Evolutionary conservation across 2,329 filamentous ascomycete genomes (phyloP).

Genomic region (Hymenoscyphus albidus): DNA sequence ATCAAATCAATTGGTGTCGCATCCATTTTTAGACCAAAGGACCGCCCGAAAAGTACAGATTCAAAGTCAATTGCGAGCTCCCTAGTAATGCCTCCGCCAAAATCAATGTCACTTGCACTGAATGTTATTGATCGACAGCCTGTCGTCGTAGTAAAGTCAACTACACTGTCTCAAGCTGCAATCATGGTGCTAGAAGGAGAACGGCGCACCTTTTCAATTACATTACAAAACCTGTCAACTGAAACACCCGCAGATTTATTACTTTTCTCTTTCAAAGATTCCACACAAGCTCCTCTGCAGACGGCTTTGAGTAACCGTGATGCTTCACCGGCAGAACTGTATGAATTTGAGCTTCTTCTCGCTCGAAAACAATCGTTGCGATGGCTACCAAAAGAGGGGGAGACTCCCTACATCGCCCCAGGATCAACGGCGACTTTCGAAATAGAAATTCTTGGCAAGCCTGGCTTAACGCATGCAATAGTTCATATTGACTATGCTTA

Average conservation of each 20-base stretch:
- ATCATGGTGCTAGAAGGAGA: constrained; percentile 95
- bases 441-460: constrained; percentile 81
- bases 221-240: constrained; percentile 70
- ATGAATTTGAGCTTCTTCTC: constrained; percentile 80
- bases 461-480: constrained; percentile 72
- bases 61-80: constrained; percentile 37
- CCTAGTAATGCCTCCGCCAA: constrained; percentile 42
- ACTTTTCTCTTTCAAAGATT: constrained; percentile 85
- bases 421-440: constrained; percentile 68
- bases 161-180: constrained; percentile 76
- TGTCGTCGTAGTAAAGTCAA: constrained; percentile 68
- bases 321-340: constrained; percentile 71
- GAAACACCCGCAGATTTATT: constrained; percentile 76
- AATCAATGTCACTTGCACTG: constrained; percentile 53
- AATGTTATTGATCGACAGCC: constrained; percentile 80
- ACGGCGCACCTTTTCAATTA: constrained; percentile 70
- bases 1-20: constrained; percentile 70
- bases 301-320: constrained; percentile 72
- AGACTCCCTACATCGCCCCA: constrained; percentile 59
- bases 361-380: constrained; percentile 68
- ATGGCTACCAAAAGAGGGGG: constrained; percentile 47
- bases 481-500: constrained; percentile 85
- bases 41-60: constrained; percentile 33
- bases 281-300: constrained; percentile 74
- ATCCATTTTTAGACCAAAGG: constrained; percentile 37